Percentiles rank a stretch among this genome's conserved stretches.
phyloP scores from a whole-genome alignment of 495 filamentous ascomycete genomes.

The Xylaria acuta region DNA sequence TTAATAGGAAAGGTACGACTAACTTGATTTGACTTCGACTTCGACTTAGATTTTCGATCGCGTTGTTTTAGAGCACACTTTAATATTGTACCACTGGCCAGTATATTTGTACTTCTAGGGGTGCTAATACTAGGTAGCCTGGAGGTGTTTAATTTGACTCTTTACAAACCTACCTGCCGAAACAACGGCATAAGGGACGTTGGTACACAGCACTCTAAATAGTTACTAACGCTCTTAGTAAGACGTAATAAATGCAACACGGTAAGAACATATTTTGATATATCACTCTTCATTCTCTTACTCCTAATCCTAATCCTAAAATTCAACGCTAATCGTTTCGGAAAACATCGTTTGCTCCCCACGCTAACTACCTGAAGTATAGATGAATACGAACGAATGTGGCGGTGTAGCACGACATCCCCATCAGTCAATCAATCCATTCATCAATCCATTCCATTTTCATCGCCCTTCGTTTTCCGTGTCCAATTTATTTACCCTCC shows the following conservation, averaged over 20 bases:
- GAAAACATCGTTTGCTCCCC: background rate
- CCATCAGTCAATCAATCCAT: background rate
- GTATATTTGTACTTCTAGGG: too few species aligned
- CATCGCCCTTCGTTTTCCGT: conserved; percentile 16
- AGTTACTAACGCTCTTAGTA: background rate
- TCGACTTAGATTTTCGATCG: background rate
- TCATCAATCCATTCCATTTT: conserved; percentile 1
- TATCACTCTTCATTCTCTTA: conserved; percentile 8
- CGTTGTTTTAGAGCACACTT: background rate
- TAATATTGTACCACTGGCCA: background rate
- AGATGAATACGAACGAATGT: conserved; percentile 23
- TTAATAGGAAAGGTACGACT: too few species aligned
- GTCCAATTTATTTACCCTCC: background rate
- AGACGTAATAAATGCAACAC: background rate
- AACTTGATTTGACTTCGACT: too few species aligned
- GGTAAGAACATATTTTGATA: background rate
- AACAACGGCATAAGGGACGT: too few species aligned
- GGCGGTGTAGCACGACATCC: conserved; percentile 15
- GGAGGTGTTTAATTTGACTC: too few species aligned
- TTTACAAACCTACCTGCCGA: too few species aligned
- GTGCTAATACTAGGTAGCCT: background rate
- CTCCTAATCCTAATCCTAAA: background rate
- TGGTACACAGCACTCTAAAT: too few species aligned
- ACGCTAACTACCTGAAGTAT: conserved; percentile 16
- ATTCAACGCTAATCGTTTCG: background rate